These are phyloP conservation scores for Sphagnum magellanicum DNA, from an alignment of 228 moss, liverwort and hornwort genomes.

Conservation along the genomic window DNA sequence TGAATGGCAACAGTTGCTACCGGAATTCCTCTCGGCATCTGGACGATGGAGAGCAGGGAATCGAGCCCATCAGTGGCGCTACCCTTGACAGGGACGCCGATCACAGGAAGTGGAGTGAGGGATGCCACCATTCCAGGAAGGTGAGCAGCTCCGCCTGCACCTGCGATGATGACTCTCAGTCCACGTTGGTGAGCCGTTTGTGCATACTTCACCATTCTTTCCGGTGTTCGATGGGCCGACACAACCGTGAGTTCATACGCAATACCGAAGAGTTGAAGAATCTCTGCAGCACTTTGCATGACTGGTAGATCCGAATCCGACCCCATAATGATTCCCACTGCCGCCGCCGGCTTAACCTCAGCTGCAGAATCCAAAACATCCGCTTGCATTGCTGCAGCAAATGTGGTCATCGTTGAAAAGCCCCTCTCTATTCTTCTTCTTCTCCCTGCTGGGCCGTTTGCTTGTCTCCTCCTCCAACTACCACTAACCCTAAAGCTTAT, in stretches of 20 bases:
- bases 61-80: conserved; percentile 90
- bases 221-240: conserved; percentile 92
- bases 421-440: too few species aligned
- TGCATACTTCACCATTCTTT: conserved; percentile 88
- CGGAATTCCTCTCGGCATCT: conserved; percentile 92
- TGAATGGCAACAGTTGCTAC: conserved; percentile 94
- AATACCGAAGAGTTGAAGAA: conserved; percentile 62
- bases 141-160: conserved; percentile 89
- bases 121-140: conserved; percentile 98
- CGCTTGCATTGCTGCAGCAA: too few species aligned
- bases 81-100: conserved; percentile 91
- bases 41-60: conserved; percentile 86
- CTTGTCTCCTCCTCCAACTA: too few species aligned
- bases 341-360: conserved; percentile 8
- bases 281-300: conserved; percentile 82
- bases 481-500: too few species aligned
- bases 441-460: too few species aligned
- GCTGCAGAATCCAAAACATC: too few species aligned
- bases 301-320: conserved; percentile 93
- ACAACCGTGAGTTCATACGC: conserved; percentile 73
- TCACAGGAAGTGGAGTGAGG: conserved; percentile 85
- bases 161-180: conserved; percentile 85
- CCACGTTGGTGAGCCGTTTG: conserved; percentile 73
- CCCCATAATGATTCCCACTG: conserved; percentile 86
- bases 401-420: too few species aligned